These are phyloP conservation scores for Crithidia sp. DNA, from an alignment of 208 protist species.

Conservation along the genomic window DNA sequence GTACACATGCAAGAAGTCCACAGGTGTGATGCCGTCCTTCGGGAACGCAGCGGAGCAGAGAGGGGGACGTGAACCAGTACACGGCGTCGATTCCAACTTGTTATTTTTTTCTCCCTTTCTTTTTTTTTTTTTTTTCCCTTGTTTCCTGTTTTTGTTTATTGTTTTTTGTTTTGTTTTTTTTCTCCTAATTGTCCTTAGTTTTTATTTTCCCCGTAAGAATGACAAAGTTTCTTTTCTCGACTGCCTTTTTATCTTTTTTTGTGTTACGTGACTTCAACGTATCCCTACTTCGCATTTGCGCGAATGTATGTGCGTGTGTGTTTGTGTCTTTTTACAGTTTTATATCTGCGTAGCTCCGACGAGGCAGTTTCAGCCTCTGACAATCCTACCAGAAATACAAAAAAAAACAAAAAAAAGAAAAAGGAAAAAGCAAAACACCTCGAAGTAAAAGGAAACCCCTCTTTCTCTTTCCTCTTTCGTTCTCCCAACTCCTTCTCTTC, in stretches of 20 bases:
- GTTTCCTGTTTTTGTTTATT: neutral
- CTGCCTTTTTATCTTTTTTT: neutral
- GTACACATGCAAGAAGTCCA: too few relatives aligned
- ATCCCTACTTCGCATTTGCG: neutral
- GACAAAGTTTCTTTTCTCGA: neutral
- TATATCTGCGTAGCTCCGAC: neutral
- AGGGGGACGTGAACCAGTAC: constrained; percentile 1
- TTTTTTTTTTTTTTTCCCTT: constrained; percentile 21
- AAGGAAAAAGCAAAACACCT: too few relatives aligned
- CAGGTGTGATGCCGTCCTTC: too few relatives aligned
- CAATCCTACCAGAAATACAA: neutral
- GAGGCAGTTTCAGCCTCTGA: neutral
- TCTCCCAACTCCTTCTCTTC: too few relatives aligned
- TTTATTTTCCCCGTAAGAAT: neutral
- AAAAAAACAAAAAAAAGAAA: neutral
- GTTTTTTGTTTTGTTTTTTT: constrained; percentile 31
- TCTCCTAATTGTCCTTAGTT: neutral
- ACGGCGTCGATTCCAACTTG: neutral
- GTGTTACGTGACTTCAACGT: neutral
- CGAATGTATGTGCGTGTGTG: neutral
- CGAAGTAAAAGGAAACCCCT: too few relatives aligned
- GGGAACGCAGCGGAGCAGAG: too few relatives aligned
- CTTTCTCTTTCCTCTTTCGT: too few relatives aligned
- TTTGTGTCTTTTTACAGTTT: neutral
- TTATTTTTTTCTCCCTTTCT: constrained; percentile 6